Conservation (phyloP, 1,139 yeast species). For the Tardiomyces blankii region DNA sequence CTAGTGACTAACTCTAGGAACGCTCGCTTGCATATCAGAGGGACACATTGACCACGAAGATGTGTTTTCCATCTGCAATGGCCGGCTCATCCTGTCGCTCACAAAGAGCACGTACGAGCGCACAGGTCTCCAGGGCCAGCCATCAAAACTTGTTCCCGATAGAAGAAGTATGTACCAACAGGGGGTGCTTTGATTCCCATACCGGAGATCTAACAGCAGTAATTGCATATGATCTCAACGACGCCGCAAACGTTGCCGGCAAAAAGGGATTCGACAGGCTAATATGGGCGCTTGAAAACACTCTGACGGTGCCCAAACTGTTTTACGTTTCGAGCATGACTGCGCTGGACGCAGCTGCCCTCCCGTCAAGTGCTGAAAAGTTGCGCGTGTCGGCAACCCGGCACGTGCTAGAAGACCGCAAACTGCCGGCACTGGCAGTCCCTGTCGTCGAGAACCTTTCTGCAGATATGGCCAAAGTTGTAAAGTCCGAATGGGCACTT, state of each 20-base stretch:
- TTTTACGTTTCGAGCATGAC: conserved; percentile 3
- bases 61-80: conserved; percentile 21
- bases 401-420: conserved; percentile 1
- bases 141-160: conserved; percentile 6
- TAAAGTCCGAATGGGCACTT: conserved; percentile 20
- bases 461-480: conserved; percentile 5
- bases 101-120: conserved; percentile 21
- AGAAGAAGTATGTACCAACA: background rate
- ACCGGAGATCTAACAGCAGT: background rate
- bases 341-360: background rate
- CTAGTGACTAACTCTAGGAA: conserved; percentile 5
- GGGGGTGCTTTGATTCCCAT: background rate
- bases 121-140: conserved; percentile 25
- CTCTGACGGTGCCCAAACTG: conserved; percentile 5
- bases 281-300: conserved; percentile 30
- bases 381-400: background rate
- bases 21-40: conserved; percentile 11
- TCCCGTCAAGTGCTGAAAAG: conserved; percentile 5
- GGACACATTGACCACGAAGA: conserved; percentile 24
- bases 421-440: background rate
- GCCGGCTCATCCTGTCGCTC: conserved; percentile 22
- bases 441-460: background rate
- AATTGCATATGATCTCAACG: conserved; percentile 10
- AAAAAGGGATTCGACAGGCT: conserved; percentile 21
- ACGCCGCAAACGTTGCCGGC: conserved; percentile 5